Evolutionary conservation across 73 alveolate genomes (phyloP).

Genomic region (Paramecium sexaurelia): DNA sequence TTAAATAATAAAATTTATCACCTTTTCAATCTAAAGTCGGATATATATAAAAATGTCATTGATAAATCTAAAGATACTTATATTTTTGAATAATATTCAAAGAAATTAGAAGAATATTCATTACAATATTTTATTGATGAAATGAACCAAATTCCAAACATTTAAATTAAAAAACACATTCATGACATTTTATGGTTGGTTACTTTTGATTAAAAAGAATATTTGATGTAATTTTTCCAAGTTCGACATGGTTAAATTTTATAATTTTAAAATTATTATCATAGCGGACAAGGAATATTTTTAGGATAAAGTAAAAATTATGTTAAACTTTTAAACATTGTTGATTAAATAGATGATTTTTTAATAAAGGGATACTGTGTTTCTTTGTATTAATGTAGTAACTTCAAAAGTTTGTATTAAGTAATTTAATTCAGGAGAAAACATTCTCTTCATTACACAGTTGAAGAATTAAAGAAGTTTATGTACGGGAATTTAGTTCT

Average conservation of each 20-base stretch:
- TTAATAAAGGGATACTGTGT: slow-evolving; percentile 9
- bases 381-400: background rate
- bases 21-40: background rate
- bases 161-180: background rate
- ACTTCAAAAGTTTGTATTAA: background rate
- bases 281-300: background rate
- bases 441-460: background rate
- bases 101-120: background rate
- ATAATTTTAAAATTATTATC: background rate
- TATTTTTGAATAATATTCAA: background rate
- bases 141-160: background rate
- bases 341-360: slow-evolving; percentile 29
- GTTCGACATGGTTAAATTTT: background rate
- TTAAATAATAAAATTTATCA: background rate
- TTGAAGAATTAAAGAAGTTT: background rate
- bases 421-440: background rate
- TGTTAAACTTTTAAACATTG: background rate
- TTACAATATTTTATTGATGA: background rate
- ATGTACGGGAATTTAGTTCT: background rate
- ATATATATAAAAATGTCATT: background rate
- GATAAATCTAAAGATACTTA: slow-evolving; percentile 24
- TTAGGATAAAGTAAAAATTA: background rate
- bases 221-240: background rate
- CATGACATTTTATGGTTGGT: background rate
- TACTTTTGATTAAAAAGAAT: background rate